Base-by-base conservation (phyloP, 2,329 filamentous ascomycete species). In the Aureobasidium lini region DNA sequence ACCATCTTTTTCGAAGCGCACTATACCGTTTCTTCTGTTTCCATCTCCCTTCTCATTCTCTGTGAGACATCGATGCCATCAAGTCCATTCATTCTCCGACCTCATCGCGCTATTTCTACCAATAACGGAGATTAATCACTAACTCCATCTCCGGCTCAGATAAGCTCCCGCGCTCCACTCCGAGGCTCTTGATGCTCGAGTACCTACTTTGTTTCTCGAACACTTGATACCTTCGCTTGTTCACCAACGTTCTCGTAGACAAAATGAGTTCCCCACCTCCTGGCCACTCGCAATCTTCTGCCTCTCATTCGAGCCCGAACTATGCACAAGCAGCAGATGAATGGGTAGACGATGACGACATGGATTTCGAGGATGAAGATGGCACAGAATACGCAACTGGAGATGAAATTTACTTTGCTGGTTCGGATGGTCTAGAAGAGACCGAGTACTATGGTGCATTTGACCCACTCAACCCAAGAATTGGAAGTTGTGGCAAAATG, bases 341-440 rank as follows among this genome's bases (percentile, higher is more conserved):
- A 64, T 40, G 60, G 39, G 66, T 67, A 43, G 71, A 72, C 59
- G 75, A 77, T 72, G 77, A 81, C 71, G 78, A 80, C 69, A 78
- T 79, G 74, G 78, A 80, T 63, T 79, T 76, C 69, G 72, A 79
- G 65, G 72, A 75, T 31, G 71, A 75, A 47, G 68, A 73, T 60
- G 74, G 75, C 18, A 56, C 43, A 15, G 54, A 57, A 15, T 57
- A 57, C 23, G 54, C 54, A 61, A 70, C 70, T 13, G 72, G 66
- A 53, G 72, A 69, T 46, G 71, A 70, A 49, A 64, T 63, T 15
- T 64, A 66, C 4, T 63, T 64, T 29, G 67, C 60, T 62, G 73
- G 76, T 8, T 71, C 73, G n/a, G 72, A 69, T 8, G 54, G 43
- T 4, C 67, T 73, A 44, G 68, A 70, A 43, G 68, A 70, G 18